Base-by-base conservation (phyloP, 768 basidiomycete genomes). In the Clitopilus passeckerianus region DNA sequence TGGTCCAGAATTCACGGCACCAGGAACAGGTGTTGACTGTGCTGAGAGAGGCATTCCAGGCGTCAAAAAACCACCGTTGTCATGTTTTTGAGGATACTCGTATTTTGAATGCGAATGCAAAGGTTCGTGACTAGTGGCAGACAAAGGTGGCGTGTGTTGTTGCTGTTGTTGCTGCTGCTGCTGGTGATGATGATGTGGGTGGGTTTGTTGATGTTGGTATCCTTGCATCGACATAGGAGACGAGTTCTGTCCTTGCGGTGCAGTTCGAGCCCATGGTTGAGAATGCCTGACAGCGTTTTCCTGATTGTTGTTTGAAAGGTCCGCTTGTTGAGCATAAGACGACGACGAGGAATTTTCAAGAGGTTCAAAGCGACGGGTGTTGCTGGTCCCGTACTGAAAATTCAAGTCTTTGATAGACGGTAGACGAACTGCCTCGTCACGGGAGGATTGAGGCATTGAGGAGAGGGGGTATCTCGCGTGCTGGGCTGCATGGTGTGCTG, bases 381-480 rank as follows among this genome's bases (percentile, higher is more conserved):
- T 72, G 62, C 33, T 72, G 71, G 22, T 76, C 63, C 56, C 65
- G 57, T 80, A 82, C 58, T 69, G 68, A 63, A 90, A 89, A 69
- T 88, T 86, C 68, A 91, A 79, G 67, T 88, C 86, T 74, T 84
- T 89, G 69, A 90, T 79, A 18, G 87, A 87, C 0, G 89, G 89
- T 5, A 89, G 80, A 37, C 86, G 85, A 50, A 50, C n/a, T 65
- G 84, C 71, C 59, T 79, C 74, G 60, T 72, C 77, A 66, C 78
- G 72, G 57, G 75, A 70, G 12, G 46, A 18, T 62, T 72, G 75
- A 34, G 74, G 66, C 6, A 74, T 73, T 18, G 72, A 72, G 30
- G 70, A 67, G 4, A 71, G 66, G 35, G 76, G 66, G 63, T 76
- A 77, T 65, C 72, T 70, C 59, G 72, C 61, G 62, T 77, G 65